Conservation (phyloP, 495 filamentous ascomycete species). For the Hypoxylon fuscum region DNA sequence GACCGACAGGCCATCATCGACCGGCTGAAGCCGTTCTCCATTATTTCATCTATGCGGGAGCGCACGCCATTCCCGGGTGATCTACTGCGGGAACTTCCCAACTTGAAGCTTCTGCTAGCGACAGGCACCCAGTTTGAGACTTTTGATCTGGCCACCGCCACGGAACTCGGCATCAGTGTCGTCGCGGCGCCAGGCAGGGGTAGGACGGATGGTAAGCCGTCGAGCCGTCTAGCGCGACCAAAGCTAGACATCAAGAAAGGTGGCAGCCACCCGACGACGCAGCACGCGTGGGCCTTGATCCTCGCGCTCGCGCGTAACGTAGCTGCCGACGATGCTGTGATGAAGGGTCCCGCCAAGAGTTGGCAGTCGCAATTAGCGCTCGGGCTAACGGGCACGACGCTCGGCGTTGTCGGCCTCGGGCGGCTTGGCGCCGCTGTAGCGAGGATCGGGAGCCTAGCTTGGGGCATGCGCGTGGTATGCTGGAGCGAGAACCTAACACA, state of each 20-base stretch:
- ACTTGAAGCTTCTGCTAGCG: constrained; percentile 71
- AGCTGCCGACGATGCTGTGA: constrained; percentile 64
- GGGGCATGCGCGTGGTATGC: constrained; percentile 70
- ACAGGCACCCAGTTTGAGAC: constrained; percentile 68
- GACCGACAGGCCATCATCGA: constrained; percentile 49
- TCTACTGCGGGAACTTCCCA: constrained; percentile 66
- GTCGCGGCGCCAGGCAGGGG: constrained; percentile 60
- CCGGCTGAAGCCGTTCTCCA: constrained; percentile 65
- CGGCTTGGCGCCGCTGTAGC: constrained; percentile 68
- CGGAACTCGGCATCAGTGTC: constrained; percentile 63
- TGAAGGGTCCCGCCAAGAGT: constrained; percentile 55
- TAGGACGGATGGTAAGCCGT: constrained; percentile 30
- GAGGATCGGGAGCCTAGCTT: constrained; percentile 65
- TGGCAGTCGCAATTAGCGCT: constrained; percentile 68
- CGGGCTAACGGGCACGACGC: constrained; percentile 65
- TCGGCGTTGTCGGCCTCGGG: constrained; percentile 70
- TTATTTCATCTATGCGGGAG: constrained; percentile 70
- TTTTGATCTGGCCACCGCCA: constrained; percentile 65
- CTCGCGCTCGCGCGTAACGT: constrained; percentile 65
- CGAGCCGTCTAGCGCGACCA: constrained; percentile 19
- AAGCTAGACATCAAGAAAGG: constrained; percentile 42
- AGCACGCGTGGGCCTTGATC: constrained; percentile 73
- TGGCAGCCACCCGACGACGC: constrained; percentile 63
- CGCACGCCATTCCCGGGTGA: constrained; percentile 68
- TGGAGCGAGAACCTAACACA: constrained; percentile 75